Evolutionary conservation across 2,329 filamentous ascomycete genomes (phyloP).

Genomic region (Stagonosporopsis vannaccii): DNA sequence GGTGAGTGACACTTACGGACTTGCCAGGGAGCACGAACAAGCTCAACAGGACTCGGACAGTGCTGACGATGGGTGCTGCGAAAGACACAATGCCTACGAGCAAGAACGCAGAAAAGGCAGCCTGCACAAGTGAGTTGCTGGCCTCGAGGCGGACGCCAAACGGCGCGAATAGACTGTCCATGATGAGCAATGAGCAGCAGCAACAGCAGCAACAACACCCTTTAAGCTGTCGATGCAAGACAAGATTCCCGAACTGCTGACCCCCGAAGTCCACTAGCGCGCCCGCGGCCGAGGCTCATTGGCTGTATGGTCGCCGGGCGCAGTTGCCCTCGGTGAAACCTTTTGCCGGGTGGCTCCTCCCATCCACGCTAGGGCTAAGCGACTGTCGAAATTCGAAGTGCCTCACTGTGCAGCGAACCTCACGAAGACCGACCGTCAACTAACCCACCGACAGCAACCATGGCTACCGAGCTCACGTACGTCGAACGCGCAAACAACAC

Average conservation of each 20-base stretch:
- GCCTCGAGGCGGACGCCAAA: constrained; percentile 45
- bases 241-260: constrained; percentile 7
- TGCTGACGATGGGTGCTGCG: constrained; percentile 52
- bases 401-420: constrained; percentile 23
- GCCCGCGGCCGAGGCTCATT: constrained; percentile 16
- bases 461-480: constrained; percentile 55
- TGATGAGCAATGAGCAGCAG: constrained; percentile 6
- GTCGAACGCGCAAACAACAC: constrained; percentile 23
- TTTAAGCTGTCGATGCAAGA: not conserved
- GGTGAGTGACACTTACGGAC: constrained; percentile 48
- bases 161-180: constrained; percentile 19
- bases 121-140: constrained; percentile 36
- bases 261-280: constrained; percentile 14
- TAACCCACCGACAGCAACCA: constrained; percentile 48
- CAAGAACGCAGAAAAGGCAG: constrained; percentile 38
- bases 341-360: not conserved
- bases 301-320: not conserved
- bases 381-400: constrained; percentile 25
- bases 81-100: constrained; percentile 42
- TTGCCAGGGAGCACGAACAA: constrained; percentile 59
- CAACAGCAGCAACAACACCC: not conserved
- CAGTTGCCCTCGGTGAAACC: constrained; percentile 1
- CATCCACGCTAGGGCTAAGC: constrained; percentile 23
- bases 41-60: constrained; percentile 56
- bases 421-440: constrained; percentile 42